Percentiles rank a stretch among this genome's conserved stretches.
Evolutionary conservation across 2,329 filamentous ascomycete genomes (phyloP).

Genomic region (Aspergillus tubingensis): DNA sequence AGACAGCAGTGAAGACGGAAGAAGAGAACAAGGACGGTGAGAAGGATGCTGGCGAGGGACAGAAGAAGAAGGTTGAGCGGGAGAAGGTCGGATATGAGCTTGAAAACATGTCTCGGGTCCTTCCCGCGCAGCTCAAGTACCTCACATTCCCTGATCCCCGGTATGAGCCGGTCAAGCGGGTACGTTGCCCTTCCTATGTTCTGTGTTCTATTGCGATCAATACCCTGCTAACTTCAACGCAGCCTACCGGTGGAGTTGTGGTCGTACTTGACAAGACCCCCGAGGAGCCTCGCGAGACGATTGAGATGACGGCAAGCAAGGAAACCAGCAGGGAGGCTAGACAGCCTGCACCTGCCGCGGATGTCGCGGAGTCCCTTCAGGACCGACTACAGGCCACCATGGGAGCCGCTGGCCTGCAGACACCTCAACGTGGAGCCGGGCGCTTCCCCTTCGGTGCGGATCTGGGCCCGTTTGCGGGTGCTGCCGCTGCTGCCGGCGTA

Average conservation of each 20-base stretch:
- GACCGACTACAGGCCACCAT: conserved; percentile 47
- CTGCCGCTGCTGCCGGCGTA: conserved; percentile 74
- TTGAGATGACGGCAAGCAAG: conserved; percentile 94
- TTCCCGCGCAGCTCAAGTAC: conserved; percentile 91
- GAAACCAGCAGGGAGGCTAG: conserved; percentile 44
- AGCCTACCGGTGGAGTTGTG: conserved; percentile 92
- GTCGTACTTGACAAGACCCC: conserved; percentile 85
- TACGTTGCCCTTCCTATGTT: conserved; percentile 46
- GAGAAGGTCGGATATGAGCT: conserved; percentile 97
- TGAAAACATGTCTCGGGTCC: conserved; percentile 93
- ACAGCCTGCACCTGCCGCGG: neutral
- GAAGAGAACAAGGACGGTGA: conserved; percentile 61
- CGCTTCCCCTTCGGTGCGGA: conserved; percentile 24
- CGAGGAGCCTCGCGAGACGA: conserved; percentile 72
- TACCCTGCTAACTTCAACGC: conserved; percentile 43
- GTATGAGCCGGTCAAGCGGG: conserved; percentile 92
- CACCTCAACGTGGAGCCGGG: conserved; percentile 34
- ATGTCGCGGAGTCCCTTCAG: conserved; percentile 42
- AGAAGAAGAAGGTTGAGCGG: conserved; percentile 89
- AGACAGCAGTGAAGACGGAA: conserved; percentile 61
- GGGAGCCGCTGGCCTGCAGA: conserved; percentile 34
- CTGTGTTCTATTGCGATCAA: neutral
- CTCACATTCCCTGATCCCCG: conserved; percentile 88
- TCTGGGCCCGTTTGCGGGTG: conserved; percentile 47
- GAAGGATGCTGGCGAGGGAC: conserved; percentile 60